A percentile compares a stretch with the other conserved stretches of the same genome.
Evolutionary conservation across 2,329 filamentous ascomycete genomes (phyloP).

Genomic region (Gremmenia infestans): DNA sequence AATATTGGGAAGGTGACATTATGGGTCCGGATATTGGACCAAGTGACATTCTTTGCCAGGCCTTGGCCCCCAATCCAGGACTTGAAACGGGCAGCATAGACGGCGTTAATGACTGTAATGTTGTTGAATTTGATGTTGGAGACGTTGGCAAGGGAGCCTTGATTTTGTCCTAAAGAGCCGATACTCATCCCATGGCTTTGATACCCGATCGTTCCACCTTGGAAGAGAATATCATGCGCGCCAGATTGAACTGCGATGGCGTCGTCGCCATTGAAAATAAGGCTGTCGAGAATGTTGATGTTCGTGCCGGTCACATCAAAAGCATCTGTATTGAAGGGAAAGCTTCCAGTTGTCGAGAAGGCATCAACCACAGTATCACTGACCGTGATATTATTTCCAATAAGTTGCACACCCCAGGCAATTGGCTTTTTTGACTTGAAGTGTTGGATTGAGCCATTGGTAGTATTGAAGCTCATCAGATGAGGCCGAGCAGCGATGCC

Average conservation of each 20-base stretch:
- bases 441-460: slow-evolving; percentile 33
- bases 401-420: slow-evolving; percentile 38
- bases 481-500: slow-evolving; percentile 37
- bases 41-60: slow-evolving; percentile 39
- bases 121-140: slow-evolving; percentile 39
- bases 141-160: slow-evolving; percentile 34
- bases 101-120: slow-evolving; percentile 36
- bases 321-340: slow-evolving; percentile 28
- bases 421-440: slow-evolving; percentile 41
- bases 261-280: slow-evolving; percentile 40
- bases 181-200: slow-evolving; percentile 41
- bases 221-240: slow-evolving; percentile 36
- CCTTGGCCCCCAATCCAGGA: slow-evolving; percentile 40
- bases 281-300: slow-evolving; percentile 27
- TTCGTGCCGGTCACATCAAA: slow-evolving; percentile 33
- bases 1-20: slow-evolving; percentile 44
- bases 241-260: slow-evolving; percentile 37
- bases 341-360: slow-evolving; percentile 2
- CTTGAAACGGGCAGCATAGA: slow-evolving; percentile 42
- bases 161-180: slow-evolving; percentile 37
- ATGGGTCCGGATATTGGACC: slow-evolving; percentile 39
- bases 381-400: slow-evolving; percentile 37
- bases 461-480: slow-evolving; percentile 36
- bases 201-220: slow-evolving; percentile 38
- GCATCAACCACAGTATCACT: slow-evolving; percentile 36